Evolutionary conservation across 2,329 filamentous ascomycete genomes (phyloP).

Genomic region (Incumbomyces delicatus): DNA sequence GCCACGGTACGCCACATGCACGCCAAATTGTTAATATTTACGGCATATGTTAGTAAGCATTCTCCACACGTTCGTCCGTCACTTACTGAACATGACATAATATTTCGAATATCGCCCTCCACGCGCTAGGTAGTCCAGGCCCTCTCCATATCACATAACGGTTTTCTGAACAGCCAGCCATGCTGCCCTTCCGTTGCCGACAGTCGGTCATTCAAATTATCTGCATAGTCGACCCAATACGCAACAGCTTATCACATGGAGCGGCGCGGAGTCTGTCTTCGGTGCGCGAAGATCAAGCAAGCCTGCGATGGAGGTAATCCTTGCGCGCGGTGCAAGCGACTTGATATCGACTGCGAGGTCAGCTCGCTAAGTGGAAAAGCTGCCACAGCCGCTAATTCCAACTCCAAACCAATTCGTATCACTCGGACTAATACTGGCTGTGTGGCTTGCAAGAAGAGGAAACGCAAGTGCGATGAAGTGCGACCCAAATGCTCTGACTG

Average conservation of each 20-base stretch:
- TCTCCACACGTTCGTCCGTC: too few species aligned
- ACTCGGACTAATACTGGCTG: slow-evolving; percentile 22
- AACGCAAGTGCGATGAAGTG: slow-evolving; percentile 15
- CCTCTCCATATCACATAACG: too few species aligned
- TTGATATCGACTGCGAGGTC: slow-evolving; percentile 16
- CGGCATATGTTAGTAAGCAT: too few species aligned
- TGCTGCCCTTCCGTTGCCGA: too few species aligned
- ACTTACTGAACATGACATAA: too few species aligned
- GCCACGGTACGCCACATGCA: too few species aligned
- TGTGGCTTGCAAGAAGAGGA: slow-evolving; percentile 21
- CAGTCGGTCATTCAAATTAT: too few species aligned
- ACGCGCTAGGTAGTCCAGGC: too few species aligned
- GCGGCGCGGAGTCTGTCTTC: slow-evolving; percentile 5
- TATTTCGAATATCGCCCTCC: too few species aligned
- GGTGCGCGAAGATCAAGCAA: slow-evolving; percentile 20
- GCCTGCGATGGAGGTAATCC: slow-evolving; percentile 22
- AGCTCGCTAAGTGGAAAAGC: slow-evolving; percentile 10
- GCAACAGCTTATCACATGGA: background rate
- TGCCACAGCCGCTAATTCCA: background rate
- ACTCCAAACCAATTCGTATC: slow-evolving; percentile 19
- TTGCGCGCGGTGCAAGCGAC: slow-evolving; percentile 23
- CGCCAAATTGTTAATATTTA: too few species aligned
- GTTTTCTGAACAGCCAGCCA: too few species aligned
- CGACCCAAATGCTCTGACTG: slow-evolving; percentile 23
- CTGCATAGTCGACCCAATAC: background rate